Percentiles rank a stretch among this genome's conserved stretches.
Conservation (phyloP, 1,284 basidiomycete species). For the Tausonia pullulans region DNA sequence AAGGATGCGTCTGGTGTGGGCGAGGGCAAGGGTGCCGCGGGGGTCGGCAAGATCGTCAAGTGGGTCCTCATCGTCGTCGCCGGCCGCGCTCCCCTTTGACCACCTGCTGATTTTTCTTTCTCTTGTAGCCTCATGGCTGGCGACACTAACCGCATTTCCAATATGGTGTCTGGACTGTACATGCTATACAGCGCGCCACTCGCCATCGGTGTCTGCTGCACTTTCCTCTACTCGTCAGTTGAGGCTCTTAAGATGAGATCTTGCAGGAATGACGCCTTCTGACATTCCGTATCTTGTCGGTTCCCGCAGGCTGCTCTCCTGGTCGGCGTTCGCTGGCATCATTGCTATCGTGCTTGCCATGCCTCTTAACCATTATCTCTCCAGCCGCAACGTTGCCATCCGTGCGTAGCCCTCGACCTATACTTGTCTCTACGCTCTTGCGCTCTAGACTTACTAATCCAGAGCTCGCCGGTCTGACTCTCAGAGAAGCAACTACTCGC, state of each 20-base stretch:
- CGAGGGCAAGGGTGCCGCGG: slow-evolving; percentile 35
- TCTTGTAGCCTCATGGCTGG: slow-evolving; percentile 33
- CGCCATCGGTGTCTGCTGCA: slow-evolving; percentile 61
- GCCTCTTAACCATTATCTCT: slow-evolving; percentile 36
- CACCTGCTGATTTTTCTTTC: slow-evolving; percentile 10
- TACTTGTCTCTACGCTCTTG: slow-evolving; percentile 16
- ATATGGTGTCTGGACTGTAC: background rate
- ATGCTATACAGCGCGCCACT: slow-evolving; percentile 57
- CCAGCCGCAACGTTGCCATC: slow-evolving; percentile 38
- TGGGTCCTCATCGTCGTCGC: background rate
- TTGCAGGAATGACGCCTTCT: no score
- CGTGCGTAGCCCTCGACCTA: slow-evolving; percentile 19
- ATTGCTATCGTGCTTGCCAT: slow-evolving; percentile 74
- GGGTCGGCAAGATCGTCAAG: slow-evolving; percentile 41
- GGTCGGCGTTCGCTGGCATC: slow-evolving; percentile 52
- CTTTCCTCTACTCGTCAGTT: slow-evolving; percentile 52
- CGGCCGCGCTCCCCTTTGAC: background rate
- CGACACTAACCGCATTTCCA: slow-evolving; percentile 11
- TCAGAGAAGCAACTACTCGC: slow-evolving; percentile 51
- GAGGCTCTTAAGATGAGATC: background rate
- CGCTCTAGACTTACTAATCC: background rate
- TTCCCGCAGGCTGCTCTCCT: background rate
- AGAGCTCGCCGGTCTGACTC: background rate
- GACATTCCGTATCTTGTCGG: background rate
- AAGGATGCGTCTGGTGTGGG: slow-evolving; percentile 73